Conservation (phyloP, 495 filamentous ascomycete genomes). For the Penicillium angulare region DNA sequence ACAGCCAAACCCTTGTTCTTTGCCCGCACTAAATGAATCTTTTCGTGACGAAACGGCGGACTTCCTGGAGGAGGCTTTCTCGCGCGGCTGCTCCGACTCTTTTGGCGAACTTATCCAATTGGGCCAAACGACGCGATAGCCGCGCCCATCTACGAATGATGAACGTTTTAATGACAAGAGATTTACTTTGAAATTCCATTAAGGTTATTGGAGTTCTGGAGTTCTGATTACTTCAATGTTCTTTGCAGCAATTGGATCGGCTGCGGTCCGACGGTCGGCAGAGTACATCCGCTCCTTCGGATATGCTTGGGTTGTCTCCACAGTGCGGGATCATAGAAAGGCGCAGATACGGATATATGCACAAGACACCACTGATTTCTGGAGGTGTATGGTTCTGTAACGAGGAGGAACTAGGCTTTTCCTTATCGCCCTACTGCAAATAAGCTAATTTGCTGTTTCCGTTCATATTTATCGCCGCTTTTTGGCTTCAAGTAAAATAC, state of each 20-base stretch:
- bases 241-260: constrained; percentile 5
- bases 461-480: background rate
- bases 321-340: background rate
- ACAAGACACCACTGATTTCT: background rate
- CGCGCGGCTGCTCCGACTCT: constrained; percentile 27
- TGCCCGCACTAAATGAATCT: constrained; percentile 27
- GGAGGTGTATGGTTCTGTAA: background rate
- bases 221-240: too few relatives aligned
- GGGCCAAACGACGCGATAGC: constrained; percentile 9
- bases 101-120: constrained; percentile 27
- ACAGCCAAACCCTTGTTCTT: too few relatives aligned
- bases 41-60: constrained; percentile 44
- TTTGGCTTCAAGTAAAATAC: background rate
- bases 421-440: background rate
- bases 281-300: constrained; percentile 9
- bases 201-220: background rate
- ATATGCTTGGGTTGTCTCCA: too few relatives aligned
- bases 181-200: background rate
- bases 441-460: background rate
- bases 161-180: background rate
- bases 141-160: background rate
- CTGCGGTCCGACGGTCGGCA: constrained; percentile 33
- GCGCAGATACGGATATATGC: background rate
- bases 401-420: background rate
- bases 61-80: constrained; percentile 36